Conservation (phyloP, 495 filamentous ascomycete genomes). For the Aspergillus leporis region DNA sequence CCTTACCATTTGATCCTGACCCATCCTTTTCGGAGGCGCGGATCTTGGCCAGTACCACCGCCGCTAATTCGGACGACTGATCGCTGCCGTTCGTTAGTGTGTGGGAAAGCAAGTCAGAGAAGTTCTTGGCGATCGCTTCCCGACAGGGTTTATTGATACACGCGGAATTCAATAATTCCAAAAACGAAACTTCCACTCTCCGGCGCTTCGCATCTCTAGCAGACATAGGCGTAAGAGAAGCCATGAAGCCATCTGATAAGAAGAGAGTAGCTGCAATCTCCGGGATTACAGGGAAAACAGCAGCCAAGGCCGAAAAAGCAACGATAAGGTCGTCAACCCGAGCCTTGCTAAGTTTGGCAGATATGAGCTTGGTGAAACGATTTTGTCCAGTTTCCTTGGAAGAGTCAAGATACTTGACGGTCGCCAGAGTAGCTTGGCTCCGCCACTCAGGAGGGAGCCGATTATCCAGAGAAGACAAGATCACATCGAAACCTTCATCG, state of each 20-base stretch:
- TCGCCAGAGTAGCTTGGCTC: conserved; percentile 72
- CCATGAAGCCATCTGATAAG: conserved; percentile 79
- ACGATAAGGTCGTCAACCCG: conserved; percentile 62
- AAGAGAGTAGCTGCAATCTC: conserved; percentile 71
- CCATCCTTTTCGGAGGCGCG: conserved; percentile 46
- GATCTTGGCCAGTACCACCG: conserved; percentile 83
- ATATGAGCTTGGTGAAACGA: conserved; percentile 68
- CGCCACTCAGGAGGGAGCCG: conserved; percentile 66
- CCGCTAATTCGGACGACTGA: conserved; percentile 67
- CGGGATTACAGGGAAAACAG: conserved; percentile 82
- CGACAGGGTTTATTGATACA: conserved; percentile 80
- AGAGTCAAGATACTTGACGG: conserved; percentile 76
- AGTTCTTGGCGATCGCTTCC: conserved; percentile 76
- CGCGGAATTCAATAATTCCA: conserved; percentile 88
- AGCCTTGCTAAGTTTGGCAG: conserved; percentile 48
- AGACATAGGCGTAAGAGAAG: conserved; percentile 66
- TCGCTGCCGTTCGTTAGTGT: conserved; percentile 68
- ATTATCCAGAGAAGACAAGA: conserved; percentile 76
- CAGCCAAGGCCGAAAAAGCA: conserved; percentile 85
- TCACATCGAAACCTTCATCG: conserved; percentile 73
- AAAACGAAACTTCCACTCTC: conserved; percentile 75
- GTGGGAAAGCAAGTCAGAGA: conserved; percentile 79
- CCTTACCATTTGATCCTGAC: conserved; percentile 39
- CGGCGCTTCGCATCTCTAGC: conserved; percentile 71
- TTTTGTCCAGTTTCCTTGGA: conserved; percentile 66